Evolutionary conservation across 1,284 basidiomycete genomes (phyloP).

Genomic region (Ceratobasidium sp.): DNA sequence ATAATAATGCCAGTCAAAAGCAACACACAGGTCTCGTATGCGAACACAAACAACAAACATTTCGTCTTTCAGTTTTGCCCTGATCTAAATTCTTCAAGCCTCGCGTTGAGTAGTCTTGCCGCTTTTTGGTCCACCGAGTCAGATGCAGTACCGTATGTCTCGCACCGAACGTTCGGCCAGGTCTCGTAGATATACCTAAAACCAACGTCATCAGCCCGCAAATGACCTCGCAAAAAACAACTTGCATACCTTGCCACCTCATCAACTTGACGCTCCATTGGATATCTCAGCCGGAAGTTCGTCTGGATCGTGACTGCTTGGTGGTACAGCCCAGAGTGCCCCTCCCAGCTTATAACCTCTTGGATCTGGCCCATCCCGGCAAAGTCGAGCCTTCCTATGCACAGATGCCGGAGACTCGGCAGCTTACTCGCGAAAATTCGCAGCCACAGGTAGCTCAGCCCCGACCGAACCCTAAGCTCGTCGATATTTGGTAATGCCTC

Average conservation of each 20-base stretch:
- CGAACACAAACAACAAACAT: background rate
- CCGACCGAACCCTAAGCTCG: background rate
- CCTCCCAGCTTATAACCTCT: background rate
- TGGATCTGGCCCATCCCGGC: background rate
- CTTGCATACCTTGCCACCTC: conserved; percentile 2
- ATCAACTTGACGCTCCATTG: conserved; percentile 4
- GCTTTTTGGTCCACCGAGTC: conserved; percentile 17
- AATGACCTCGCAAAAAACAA: background rate
- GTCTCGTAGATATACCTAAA: conserved; percentile 1
- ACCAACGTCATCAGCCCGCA: background rate
- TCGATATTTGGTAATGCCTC: background rate
- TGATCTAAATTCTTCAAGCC: background rate
- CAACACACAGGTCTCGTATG: background rate
- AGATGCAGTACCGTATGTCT: background rate
- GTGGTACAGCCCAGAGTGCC: background rate
- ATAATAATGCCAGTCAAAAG: background rate
- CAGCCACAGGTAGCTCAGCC: background rate
- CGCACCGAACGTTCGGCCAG: conserved; percentile 5
- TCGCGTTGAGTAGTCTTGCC: conserved; percentile 6
- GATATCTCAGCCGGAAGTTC: conserved; percentile 3
- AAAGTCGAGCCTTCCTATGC: background rate
- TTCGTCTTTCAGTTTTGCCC: background rate
- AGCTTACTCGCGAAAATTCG: background rate
- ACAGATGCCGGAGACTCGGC: background rate
- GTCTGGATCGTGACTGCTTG: background rate